A percentile compares a stretch with the other conserved stretches of the same genome.
Conservation (phyloP, 345 rosid genomes). For the Citrus medica region DNA sequence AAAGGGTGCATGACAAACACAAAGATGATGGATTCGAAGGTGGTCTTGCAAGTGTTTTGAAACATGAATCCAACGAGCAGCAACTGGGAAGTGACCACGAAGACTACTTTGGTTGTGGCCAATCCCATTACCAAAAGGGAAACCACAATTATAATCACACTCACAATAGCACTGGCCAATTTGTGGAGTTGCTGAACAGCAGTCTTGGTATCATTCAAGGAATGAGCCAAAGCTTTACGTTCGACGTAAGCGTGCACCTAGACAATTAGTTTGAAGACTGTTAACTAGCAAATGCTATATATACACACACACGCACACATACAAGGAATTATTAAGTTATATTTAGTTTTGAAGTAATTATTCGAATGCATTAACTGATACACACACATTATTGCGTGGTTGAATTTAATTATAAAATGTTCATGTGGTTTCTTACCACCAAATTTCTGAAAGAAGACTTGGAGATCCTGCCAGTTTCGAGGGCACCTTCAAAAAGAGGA, state of each 20-base stretch:
- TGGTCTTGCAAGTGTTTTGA: conserved; percentile 77
- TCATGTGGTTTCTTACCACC: conserved; percentile 33
- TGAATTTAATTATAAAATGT: too few relatives aligned
- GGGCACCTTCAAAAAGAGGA: conserved; percentile 56
- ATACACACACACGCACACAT: too few relatives aligned
- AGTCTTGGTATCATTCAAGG: conserved; percentile 71
- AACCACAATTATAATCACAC: conserved; percentile 43
- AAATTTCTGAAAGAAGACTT: conserved; percentile 49
- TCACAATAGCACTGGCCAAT: conserved; percentile 60
- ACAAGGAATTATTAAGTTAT: too few relatives aligned
- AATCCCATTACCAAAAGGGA: conserved; percentile 63
- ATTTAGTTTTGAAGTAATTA: too few relatives aligned
- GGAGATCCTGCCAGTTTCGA: conserved; percentile 41
- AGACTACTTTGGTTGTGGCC: conserved; percentile 53
- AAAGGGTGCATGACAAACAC: conserved; percentile 85
- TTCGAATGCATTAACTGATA: too few relatives aligned
- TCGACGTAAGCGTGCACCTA: conserved; percentile 70
- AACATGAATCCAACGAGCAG: conserved; percentile 75
- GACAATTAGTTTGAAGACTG: not conserved
- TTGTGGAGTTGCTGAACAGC: conserved; percentile 79
- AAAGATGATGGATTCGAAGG: conserved; percentile 77
- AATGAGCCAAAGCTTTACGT: conserved; percentile 68
- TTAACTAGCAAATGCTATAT: not conserved
- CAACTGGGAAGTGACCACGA: conserved; percentile 55
- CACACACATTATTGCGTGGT: too few relatives aligned